These are phyloP conservation scores for Calonectria leucothoes DNA, from an alignment of 2,329 filamentous ascomycete species.

Conservation along the genomic window DNA sequence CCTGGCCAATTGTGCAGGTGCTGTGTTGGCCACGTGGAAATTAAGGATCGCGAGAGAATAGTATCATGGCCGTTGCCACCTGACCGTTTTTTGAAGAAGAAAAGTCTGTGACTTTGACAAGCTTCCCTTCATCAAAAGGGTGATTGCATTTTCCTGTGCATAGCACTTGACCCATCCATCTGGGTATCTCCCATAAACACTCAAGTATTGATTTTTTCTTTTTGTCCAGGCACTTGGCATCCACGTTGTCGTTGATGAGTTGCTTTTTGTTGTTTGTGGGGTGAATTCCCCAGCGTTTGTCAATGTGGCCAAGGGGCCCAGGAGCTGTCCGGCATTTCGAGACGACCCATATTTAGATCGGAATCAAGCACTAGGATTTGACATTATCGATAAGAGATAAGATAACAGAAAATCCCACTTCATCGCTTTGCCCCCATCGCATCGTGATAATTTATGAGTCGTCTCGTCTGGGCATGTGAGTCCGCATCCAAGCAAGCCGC, in stretches of 20 bases:
- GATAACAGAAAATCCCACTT: slow-evolving; percentile 30
- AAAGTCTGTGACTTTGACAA: not conserved
- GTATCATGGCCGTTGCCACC: not conserved
- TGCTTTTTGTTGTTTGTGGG: slow-evolving; percentile 17
- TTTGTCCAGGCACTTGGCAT: not conserved
- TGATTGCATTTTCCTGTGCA: not conserved
- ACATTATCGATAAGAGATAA: slow-evolving; percentile 40
- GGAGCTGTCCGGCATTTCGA: not conserved
- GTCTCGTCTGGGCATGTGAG: slow-evolving; percentile 17
- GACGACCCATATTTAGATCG: not conserved
- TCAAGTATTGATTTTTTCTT: too few relatives aligned
- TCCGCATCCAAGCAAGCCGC: slow-evolving; percentile 1
- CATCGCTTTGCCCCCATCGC: slow-evolving; percentile 33
- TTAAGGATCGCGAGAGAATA: not conserved
- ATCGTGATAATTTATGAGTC: slow-evolving; percentile 29
- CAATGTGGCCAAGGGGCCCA: not conserved
- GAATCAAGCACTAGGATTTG: not conserved
- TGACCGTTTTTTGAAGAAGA: not conserved
- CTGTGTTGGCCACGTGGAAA: slow-evolving; percentile 9
- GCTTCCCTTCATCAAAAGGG: not conserved
- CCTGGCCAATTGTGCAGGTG: not conserved
- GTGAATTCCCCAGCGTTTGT: not conserved
- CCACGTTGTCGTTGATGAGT: slow-evolving; percentile 4
- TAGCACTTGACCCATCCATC: not conserved
- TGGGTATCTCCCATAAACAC: not conserved